Base-by-base conservation (phyloP, 139 green algal genomes). In the Micromonas pusilla region DNA sequence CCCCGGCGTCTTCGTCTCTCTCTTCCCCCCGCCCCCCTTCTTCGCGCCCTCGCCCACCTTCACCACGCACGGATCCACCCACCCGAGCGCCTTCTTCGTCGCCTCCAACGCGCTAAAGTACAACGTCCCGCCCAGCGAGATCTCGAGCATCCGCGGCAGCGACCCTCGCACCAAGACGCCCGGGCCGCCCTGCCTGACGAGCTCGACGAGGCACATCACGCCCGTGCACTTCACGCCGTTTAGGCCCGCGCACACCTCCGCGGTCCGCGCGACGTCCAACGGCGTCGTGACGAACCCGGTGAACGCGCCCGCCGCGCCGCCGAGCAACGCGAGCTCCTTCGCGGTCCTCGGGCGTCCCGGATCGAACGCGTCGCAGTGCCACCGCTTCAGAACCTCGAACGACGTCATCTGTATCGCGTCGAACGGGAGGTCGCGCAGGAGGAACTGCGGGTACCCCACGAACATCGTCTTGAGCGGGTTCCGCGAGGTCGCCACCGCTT, bases 391-490 rank as follows among this genome's bases (percentile, higher is more conserved):
- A 73, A 79, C 65, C 79, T 88, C 83, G 79, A 88, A 88, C 16
- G 81, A 79, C 32, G 94, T 84, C 80, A 99, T 98, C 85, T 99
- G 93, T 37, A 99, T 95, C 64, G 93, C 94, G 71, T 99, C 95
- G 82, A 99, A 99, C 0, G 95, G 94, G 68, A 99, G 88, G 82
- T 99, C 95, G 20, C 95, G 86, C 66, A 97, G 82, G 67, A 99
- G 84, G 87, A 99, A 99, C 28, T 92, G 92, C 3, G 89, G 86
- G 82, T 98, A 99, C 38, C 95, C 95, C 32, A 92, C 92, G 85
- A 97, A 96, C 68, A 96, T 33, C 26, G 95, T 88, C 25, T 19
- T 5, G 1, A 80, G 77, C 26, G 92, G 20, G 6, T 95, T 95
- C 85, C 98, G 92, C 60, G 76, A 84, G 0, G 68, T 70, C 0